Percentiles rank a stretch among this genome's conserved stretches.
phyloP scores from a whole-genome alignment of 1,284 basidiomycete species.

The Spongispora temasekensis region DNA sequence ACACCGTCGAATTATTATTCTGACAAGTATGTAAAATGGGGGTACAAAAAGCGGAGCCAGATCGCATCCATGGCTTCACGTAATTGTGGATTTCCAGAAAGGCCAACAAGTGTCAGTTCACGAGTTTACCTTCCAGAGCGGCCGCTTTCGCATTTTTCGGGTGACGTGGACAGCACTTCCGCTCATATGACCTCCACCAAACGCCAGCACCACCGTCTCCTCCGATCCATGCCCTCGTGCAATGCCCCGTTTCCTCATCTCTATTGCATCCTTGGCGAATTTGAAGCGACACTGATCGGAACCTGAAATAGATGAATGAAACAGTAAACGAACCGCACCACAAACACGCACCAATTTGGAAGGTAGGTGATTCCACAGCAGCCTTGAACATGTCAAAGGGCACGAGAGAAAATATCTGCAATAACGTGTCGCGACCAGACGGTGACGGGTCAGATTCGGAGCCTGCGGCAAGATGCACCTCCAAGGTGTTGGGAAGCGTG shows the following conservation, averaged over 20 bases:
- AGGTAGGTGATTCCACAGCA: conserved; percentile 72
- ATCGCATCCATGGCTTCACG: conserved; percentile 25
- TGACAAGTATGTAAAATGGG: conserved; percentile 22
- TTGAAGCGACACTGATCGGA: conserved; percentile 85
- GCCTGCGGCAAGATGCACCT: conserved; percentile 43
- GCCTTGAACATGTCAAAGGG: conserved; percentile 83
- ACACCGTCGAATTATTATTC: conserved; percentile 13
- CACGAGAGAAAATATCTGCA: conserved; percentile 72
- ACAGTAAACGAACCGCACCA: conserved; percentile 11
- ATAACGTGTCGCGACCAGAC: conserved; percentile 61
- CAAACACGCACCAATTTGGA: conserved; percentile 66
- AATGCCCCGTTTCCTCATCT: conserved; percentile 70
- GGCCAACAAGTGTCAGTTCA: conserved; percentile 21
- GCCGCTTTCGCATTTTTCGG: conserved; percentile 78
- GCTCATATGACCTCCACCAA: conserved; percentile 67
- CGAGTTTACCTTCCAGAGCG: conserved; percentile 85
- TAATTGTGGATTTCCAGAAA: conserved; percentile 27
- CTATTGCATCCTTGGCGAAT: conserved; percentile 87
- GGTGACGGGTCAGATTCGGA: conserved; percentile 40
- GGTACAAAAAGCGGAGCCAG: conserved; percentile 18
- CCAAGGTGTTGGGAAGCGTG: conserved; percentile 65
- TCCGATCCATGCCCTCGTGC: conserved; percentile 63
- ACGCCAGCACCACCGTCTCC: conserved; percentile 85
- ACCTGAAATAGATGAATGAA: conserved; percentile 43
- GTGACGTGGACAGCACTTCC: conserved; percentile 83